These are phyloP conservation scores for Puccinellia tenuiflora DNA, from an alignment of 176 grass and related monocot genomes.

Conservation along the genomic window DNA sequence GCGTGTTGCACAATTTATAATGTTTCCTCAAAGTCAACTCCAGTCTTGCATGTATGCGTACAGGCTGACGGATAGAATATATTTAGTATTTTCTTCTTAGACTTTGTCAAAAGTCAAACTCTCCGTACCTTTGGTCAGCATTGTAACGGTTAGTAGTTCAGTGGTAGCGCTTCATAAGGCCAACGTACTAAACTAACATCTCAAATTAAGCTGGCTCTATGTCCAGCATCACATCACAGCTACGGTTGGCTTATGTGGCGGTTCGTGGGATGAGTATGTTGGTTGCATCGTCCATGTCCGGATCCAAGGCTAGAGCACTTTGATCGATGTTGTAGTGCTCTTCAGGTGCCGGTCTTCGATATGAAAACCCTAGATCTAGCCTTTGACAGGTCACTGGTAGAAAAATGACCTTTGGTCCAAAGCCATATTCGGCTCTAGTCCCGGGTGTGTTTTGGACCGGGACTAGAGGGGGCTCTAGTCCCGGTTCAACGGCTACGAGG, in stretches of 20 bases:
- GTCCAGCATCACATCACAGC: neutral
- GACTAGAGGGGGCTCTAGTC: no score
- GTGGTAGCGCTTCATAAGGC: neutral
- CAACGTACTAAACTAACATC: neutral
- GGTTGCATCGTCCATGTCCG: no score
- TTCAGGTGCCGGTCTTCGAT: no score
- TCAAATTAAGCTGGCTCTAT: neutral
- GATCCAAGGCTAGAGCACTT: no score
- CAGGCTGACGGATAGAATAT: neutral
- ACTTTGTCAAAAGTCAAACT: slow-evolving; percentile 6
- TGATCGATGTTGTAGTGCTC: no score
- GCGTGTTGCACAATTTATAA: neutral
- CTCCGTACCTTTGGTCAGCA: neutral
- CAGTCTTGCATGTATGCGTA: neutral
- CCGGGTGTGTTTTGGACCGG: no score
- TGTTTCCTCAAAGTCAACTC: slow-evolving; percentile 12
- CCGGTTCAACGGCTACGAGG: no score
- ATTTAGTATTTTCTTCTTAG: neutral
- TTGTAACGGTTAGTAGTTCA: neutral
- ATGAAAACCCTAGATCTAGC: no score
- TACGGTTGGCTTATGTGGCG: neutral
- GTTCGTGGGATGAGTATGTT: no score
- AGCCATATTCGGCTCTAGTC: no score
- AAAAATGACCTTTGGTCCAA: no score
- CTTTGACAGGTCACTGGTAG: no score